These are phyloP conservation scores for Calocybe cyanea DNA, from an alignment of 768 basidiomycete genomes.

Conservation along the genomic window DNA sequence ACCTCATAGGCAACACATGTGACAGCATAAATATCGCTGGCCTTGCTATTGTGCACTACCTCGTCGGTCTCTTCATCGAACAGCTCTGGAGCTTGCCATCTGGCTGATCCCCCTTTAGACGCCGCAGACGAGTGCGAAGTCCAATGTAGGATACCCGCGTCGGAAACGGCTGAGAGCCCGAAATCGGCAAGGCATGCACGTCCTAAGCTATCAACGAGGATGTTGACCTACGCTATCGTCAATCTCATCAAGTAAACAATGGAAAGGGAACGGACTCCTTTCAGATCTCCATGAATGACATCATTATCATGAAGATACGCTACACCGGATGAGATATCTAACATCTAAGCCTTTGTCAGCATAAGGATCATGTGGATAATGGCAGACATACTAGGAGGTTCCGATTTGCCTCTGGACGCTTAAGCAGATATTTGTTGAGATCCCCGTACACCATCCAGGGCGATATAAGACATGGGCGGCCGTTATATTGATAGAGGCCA, in stretches of 20 bases:
- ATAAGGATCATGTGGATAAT: too few relatives aligned
- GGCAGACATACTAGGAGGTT: too few relatives aligned
- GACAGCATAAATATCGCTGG: slow-evolving; percentile 4
- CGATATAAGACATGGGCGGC: too few relatives aligned
- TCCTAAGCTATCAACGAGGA: neutral
- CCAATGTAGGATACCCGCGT: neutral
- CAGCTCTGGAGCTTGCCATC: slow-evolving; percentile 6
- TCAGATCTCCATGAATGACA: slow-evolving; percentile 11
- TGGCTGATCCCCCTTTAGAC: neutral
- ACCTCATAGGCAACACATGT: neutral
- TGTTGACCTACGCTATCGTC: neutral
- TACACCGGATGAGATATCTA: slow-evolving; percentile 2
- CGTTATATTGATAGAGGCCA: too few relatives aligned
- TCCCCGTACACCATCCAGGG: too few relatives aligned
- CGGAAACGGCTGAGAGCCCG: neutral
- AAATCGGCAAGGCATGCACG: slow-evolving; percentile 2
- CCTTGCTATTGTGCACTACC: neutral
- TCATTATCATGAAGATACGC: slow-evolving; percentile 7
- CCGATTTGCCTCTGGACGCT: too few relatives aligned
- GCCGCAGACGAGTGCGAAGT: neutral
- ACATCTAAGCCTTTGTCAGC: too few relatives aligned
- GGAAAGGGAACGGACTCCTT: slow-evolving; percentile 3
- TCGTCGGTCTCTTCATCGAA: neutral
- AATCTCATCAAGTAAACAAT: too few relatives aligned
- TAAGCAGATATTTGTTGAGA: too few relatives aligned